Evolutionary conservation across 1,284 basidiomycete genomes (phyloP), one percentile per base, ranked within the genome.

Genomic region (Rhodotorula sp.): DNA sequence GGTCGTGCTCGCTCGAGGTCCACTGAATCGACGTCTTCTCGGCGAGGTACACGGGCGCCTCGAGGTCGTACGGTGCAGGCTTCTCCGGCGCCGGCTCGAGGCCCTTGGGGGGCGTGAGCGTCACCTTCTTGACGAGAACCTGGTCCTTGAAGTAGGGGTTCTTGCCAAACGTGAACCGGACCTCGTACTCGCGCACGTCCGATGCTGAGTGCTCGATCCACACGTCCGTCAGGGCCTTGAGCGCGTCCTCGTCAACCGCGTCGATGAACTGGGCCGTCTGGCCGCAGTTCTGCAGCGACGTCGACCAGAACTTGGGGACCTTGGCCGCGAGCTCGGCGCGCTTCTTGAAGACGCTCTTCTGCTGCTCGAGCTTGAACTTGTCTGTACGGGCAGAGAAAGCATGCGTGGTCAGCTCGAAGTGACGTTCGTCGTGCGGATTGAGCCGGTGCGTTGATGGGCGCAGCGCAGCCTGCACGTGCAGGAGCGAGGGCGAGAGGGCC

Each of bases 1-100:
- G 63, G 66, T 78, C 72, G 72, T 78, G 77, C 27, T 78, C 74
- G 48, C 69, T 46, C 34, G 73, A 74, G 19, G 72, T 78, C 77
- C 77, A 78, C 16, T 58, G 56, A 69, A 67, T 57, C 13, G 44
- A 1, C 1, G 57, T 53, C 5, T 53, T 64, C 13, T 67, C 25
- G 44, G 63, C 45, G 50, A 70, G 42, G 64, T 69, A 73, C 25
- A 71, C 46, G 12, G 74, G 72, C 2, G 73, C 77, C 34, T 77
- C 74, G 62, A 76, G 68, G 69, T 77, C 76, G 70, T 61, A 73
- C 10, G 68, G 41, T 21, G 65, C 25, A 52, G 66, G 57, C 25
- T 55, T 53, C 2, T 60, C 68, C 41, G 69, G 59, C 19, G 55
- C 62, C 42, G 64, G 65, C 16, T 61, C 48, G 21, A 70, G 46